phyloP scores from a whole-genome alignment of 2,329 filamentous ascomycete genomes.

The Capronia americana region DNA sequence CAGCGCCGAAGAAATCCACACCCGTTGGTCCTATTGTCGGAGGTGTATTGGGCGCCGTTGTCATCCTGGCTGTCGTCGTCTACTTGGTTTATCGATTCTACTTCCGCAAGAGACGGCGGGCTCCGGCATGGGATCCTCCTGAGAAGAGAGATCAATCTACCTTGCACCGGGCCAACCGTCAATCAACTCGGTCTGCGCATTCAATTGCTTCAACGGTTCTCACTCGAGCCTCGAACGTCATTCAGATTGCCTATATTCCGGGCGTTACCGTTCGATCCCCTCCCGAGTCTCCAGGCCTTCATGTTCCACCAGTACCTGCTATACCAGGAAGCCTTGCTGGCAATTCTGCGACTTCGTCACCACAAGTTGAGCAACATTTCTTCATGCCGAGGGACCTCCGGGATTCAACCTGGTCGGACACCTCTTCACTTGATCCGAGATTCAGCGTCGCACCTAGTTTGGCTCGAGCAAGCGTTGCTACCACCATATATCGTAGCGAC shows the following conservation, averaged over 20 bases:
- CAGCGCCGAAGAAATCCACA: slow-evolving; percentile 42
- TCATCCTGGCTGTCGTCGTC: slow-evolving; percentile 73
- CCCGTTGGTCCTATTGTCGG: slow-evolving; percentile 82
- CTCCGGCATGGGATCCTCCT: slow-evolving; percentile 62
- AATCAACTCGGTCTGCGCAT: slow-evolving; percentile 79
- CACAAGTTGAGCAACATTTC: slow-evolving; percentile 73
- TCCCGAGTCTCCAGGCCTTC: slow-evolving; percentile 77
- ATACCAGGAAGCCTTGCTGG: slow-evolving; percentile 68
- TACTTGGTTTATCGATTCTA: slow-evolving; percentile 89
- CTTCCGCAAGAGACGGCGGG: slow-evolving; percentile 71
- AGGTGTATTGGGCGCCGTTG: slow-evolving; percentile 84
- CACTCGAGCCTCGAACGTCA: slow-evolving; percentile 96
- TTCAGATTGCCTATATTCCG: slow-evolving; percentile 98
- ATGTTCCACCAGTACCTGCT: slow-evolving; percentile 91
- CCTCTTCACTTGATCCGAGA: slow-evolving; percentile 47
- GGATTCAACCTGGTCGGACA: slow-evolving; percentile 81
- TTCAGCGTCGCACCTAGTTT: slow-evolving; percentile 59
- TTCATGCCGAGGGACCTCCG: slow-evolving; percentile 90
- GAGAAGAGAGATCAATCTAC: slow-evolving; percentile 64
- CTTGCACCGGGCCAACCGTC: slow-evolving; percentile 65
- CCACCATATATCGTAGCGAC: slow-evolving; percentile 92
- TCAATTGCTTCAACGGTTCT: slow-evolving; percentile 95
- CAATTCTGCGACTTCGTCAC: slow-evolving; percentile 64
- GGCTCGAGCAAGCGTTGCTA: slow-evolving; percentile 73
- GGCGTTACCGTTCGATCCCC: slow-evolving; percentile 92